Conservation (phyloP, 1,284 basidiomycete genomes). For the Malassezia globosa region DNA sequence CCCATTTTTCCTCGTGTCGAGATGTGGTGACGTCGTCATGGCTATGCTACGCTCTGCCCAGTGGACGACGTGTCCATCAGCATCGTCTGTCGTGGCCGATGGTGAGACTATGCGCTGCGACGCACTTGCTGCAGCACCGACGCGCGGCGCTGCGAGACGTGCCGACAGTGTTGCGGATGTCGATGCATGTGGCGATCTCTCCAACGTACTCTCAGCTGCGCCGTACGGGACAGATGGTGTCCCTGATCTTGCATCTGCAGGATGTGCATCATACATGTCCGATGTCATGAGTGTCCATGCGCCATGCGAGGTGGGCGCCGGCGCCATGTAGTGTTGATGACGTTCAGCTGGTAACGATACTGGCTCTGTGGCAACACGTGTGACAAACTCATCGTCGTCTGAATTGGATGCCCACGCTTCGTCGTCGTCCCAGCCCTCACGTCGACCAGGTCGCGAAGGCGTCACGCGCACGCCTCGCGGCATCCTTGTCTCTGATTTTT, state of each 20-base stretch:
- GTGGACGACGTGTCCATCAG: background rate
- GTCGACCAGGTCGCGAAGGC: background rate
- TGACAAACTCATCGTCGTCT: slow-evolving; percentile 45
- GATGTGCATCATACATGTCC: background rate
- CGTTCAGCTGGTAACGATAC: slow-evolving; percentile 10
- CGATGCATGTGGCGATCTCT: too few relatives aligned
- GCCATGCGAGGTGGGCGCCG: slow-evolving; percentile 16
- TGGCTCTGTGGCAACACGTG: slow-evolving; percentile 20
- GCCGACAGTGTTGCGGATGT: too few relatives aligned
- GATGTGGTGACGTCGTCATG: background rate
- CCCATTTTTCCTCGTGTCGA: background rate
- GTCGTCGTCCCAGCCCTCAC: slow-evolving; percentile 30
- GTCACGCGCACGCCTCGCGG: background rate
- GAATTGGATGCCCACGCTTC: slow-evolving; percentile 44
- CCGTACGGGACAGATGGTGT: too few relatives aligned
- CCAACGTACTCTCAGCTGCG: too few relatives aligned
- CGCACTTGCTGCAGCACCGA: too few relatives aligned
- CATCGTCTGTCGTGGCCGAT: background rate
- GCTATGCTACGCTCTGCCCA: slow-evolving; percentile 12
- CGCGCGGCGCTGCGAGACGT: background rate
- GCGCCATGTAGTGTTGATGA: too few relatives aligned
- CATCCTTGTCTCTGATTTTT: background rate
- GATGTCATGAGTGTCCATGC: background rate
- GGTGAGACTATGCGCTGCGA: background rate
- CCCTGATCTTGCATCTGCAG: too few relatives aligned